Evolutionary conservation across 2,329 filamentous ascomycete species (phyloP), one percentile per base, ranked within the genome.

Genomic region (Ophiostoma tasmaniense): DNA sequence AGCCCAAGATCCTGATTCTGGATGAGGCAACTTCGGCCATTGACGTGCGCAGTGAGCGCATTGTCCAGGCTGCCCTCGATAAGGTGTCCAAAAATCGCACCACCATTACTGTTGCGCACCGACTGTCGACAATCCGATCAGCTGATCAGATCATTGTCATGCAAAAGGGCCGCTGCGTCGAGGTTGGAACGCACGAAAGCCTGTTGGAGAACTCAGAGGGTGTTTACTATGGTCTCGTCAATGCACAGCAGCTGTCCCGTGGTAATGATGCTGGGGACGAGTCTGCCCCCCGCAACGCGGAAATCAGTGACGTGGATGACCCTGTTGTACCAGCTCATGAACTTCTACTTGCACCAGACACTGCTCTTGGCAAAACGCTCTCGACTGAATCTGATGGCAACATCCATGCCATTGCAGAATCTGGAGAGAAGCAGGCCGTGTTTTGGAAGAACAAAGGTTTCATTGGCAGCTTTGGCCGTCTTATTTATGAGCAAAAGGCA

Each of bases 51-150:
- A 87, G 84, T 0, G 89, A 91, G 75, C 84, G 83, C 71, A 79
- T 88, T 0, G 87, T 91, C 11, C 88, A 91, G 75, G 80, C 79
- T 3, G 88, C 88, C 0, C 80, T 91, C 25, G 84, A 89, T 74
- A 74, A 73, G 17, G 75, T 75, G 4, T 75, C 75, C 17, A 96
- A 96, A 80, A 83, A 84, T 4, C 87, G 93, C 68, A 98, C 95
- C 0, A 97, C 93, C 72, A 91, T 99, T 0, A 97, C 97, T 76
- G 90, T 98, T 4, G 90, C 91, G 0, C 89, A 93, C 77, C 83
- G 90, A 1, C 80, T 93, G 1, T 89, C 87, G 0, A 92, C 89
- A 0, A 88, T 92, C 72, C 88, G 87, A 75, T 87, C 90, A 72
- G 91, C 91, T 0, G 89, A 95, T 74, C 86, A 88, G 42, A 95